Evolutionary conservation across 768 basidiomycete genomes (phyloP).

Genomic region (Cystobasidiopsis lactophilus): DNA sequence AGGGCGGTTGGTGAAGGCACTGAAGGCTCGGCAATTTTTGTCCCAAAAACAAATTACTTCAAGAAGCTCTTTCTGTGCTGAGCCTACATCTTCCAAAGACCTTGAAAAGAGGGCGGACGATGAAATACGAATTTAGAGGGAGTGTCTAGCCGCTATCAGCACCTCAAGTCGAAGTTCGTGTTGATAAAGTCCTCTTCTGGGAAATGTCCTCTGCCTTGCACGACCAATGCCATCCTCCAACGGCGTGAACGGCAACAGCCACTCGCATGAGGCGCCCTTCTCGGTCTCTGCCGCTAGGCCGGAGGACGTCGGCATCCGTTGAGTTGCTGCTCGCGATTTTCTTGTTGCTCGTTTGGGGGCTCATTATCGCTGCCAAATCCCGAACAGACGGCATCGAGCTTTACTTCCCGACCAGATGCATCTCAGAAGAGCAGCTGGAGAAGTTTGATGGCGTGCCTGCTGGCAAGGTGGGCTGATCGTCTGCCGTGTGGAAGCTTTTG

Average conservation of each 20-base stretch:
- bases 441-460: conserved; percentile 77
- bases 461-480: conserved; percentile 49
- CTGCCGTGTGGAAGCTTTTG: background rate
- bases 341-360: too few relatives aligned
- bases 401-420: conserved; percentile 73
- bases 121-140: too few relatives aligned
- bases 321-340: background rate
- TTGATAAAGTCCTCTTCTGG: too few relatives aligned
- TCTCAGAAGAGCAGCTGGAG: conserved; percentile 86
- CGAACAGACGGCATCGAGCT: conserved; percentile 49
- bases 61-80: too few relatives aligned
- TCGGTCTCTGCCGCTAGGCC: conserved; percentile 33
- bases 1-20: too few relatives aligned
- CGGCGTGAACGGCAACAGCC: background rate
- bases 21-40: too few relatives aligned
- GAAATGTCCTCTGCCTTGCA: too few relatives aligned
- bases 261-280: background rate
- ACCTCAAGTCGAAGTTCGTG: too few relatives aligned
- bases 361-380: background rate
- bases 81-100: too few relatives aligned
- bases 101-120: too few relatives aligned
- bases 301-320: conserved; percentile 76
- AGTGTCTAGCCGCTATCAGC: too few relatives aligned
- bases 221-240: background rate
- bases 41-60: too few relatives aligned